Conservation (phyloP, 768 basidiomycete species). For the Calvatia gigantea region DNA sequence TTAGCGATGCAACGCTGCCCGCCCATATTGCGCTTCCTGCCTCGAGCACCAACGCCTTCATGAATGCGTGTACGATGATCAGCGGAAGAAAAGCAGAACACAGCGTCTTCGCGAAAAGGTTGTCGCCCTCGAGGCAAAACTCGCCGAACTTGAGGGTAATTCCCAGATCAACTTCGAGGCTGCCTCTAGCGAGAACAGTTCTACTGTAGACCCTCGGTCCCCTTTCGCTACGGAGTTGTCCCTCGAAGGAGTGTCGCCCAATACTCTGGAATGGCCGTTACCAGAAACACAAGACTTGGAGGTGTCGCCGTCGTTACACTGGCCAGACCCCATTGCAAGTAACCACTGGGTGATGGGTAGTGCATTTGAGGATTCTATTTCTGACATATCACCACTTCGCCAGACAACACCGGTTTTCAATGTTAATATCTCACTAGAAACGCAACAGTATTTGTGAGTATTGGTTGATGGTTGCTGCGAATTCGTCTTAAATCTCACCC, state of each 20-base stretch:
- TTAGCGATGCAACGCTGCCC: constrained; percentile 60
- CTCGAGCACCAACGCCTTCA: constrained; percentile 46
- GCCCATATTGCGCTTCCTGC: constrained; percentile 56
- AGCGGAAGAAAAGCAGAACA: constrained; percentile 55
- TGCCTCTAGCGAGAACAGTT: background rate
- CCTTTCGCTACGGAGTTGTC: background rate
- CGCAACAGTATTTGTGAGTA: constrained; percentile 36
- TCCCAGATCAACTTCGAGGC: constrained; percentile 22
- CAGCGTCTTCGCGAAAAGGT: constrained; percentile 57
- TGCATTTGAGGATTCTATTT: background rate
- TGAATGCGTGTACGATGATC: constrained; percentile 60
- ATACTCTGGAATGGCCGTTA: background rate
- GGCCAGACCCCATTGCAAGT: constrained; percentile 10
- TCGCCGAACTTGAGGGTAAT: constrained; percentile 50
- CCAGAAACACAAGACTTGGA: constrained; percentile 1
- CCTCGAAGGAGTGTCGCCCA: background rate
- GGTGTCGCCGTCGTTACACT: background rate
- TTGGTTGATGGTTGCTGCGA: background rate
- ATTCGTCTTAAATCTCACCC: background rate
- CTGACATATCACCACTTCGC: constrained; percentile 7
- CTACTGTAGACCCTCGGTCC: background rate
- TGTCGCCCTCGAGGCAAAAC: constrained; percentile 44
- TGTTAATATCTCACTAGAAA: constrained; percentile 16
- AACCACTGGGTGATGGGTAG: background rate
- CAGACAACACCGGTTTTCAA: constrained; percentile 9